A percentile compares a stretch with the other conserved stretches of the same genome.
These are phyloP conservation scores for Xanthoconium stramineum DNA, from an alignment of 768 basidiomycete species.

Conservation along the genomic window DNA sequence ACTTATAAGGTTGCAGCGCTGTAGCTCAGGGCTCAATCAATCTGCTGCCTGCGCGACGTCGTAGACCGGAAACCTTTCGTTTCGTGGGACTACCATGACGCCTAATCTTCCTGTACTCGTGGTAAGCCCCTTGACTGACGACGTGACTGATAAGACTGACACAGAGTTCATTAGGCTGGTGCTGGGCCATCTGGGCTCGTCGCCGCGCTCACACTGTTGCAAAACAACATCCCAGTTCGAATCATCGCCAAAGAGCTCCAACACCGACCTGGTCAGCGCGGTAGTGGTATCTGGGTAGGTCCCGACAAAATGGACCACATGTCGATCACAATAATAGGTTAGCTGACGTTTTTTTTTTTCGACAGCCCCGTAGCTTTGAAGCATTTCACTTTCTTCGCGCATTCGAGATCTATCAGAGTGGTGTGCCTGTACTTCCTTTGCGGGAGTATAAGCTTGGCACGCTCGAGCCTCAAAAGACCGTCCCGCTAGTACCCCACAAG, in stretches of 20 bases:
- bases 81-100: too few relatives aligned
- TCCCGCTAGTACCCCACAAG: background rate
- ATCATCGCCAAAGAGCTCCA: slow-evolving; percentile 46
- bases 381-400: slow-evolving; percentile 39
- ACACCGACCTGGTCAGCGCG: slow-evolving; percentile 37
- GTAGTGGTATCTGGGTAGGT: slow-evolving; percentile 38
- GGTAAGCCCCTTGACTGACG: too few relatives aligned
- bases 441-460: slow-evolving; percentile 34
- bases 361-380: slow-evolving; percentile 39
- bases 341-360: too few relatives aligned
- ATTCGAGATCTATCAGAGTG: slow-evolving; percentile 35
- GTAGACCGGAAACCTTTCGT: too few relatives aligned
- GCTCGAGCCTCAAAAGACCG: slow-evolving; percentile 14
- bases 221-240: slow-evolving; percentile 46
- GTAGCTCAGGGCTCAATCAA: too few relatives aligned
- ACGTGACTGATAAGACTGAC: too few relatives aligned
- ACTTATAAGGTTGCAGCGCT: too few relatives aligned
- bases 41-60: too few relatives aligned
- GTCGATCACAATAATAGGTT: background rate
- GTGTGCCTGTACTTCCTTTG: slow-evolving; percentile 26
- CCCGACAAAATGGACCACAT: background rate
- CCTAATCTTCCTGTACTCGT: too few relatives aligned
- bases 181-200: slow-evolving; percentile 31
- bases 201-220: slow-evolving; percentile 33
- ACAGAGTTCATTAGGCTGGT: slow-evolving; percentile 17